A percentile compares a stretch with the other conserved stretches of the same genome.
These are phyloP conservation scores for Gypsophila paniculata DNA, from an alignment of 179 eudicot species.

Conservation along the genomic window DNA sequence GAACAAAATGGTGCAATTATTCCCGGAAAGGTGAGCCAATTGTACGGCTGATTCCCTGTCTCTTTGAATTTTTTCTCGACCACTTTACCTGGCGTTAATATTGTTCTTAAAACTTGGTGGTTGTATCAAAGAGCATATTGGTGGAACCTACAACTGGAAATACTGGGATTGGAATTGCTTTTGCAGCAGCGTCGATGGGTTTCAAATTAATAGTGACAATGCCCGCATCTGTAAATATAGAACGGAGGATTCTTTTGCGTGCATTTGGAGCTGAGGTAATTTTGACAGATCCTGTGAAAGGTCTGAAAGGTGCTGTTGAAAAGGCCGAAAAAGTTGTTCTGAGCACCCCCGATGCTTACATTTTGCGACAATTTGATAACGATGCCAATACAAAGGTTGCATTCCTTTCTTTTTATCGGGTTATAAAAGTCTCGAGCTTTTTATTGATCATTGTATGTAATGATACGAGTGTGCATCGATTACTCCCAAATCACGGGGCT, in stretches of 20 bases:
- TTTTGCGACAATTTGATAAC: slow-evolving; percentile 67
- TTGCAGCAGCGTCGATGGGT: slow-evolving; percentile 62
- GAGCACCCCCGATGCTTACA: slow-evolving; percentile 52
- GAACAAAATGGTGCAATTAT: slow-evolving; percentile 64
- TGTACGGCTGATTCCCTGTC: background rate
- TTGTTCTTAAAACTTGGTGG: background rate
- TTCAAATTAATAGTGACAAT: slow-evolving; percentile 57
- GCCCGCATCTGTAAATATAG: slow-evolving; percentile 57
- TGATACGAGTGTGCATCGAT: background rate
- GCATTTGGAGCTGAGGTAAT: slow-evolving; percentile 64
- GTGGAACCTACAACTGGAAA: slow-evolving; percentile 70
- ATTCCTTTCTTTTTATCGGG: background rate
- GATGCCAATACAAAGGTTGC: slow-evolving; percentile 57
- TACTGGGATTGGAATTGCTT: slow-evolving; percentile 66
- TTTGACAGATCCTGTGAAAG: slow-evolving; percentile 56
- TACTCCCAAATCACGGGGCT: background rate
- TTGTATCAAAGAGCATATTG: slow-evolving; percentile 43
- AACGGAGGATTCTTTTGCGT: slow-evolving; percentile 56
- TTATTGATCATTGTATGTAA: background rate
- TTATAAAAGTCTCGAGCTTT: background rate
- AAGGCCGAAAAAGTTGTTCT: slow-evolving; percentile 67
- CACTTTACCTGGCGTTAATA: background rate
- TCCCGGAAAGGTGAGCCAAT: slow-evolving; percentile 50
- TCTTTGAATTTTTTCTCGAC: background rate
- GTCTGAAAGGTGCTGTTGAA: slow-evolving; percentile 63